These are phyloP conservation scores for Monosporascus sp. DNA, from an alignment of 2,329 filamentous ascomycete species.

Conservation along the genomic window DNA sequence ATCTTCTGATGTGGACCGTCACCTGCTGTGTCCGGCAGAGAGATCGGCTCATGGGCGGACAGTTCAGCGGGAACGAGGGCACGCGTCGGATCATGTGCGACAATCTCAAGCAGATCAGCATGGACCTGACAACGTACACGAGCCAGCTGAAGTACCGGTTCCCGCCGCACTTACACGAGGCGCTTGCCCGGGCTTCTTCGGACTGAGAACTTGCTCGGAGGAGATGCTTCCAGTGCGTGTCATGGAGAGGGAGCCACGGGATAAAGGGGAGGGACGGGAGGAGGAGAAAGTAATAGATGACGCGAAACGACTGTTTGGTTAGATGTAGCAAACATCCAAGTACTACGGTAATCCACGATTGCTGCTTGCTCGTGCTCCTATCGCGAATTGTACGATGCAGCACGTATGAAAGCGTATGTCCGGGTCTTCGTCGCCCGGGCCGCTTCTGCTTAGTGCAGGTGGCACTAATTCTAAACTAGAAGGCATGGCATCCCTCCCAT, in stretches of 20 bases:
- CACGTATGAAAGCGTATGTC: no score
- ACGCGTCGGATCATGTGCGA: conserved; percentile 61
- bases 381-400: no score
- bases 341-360: no score
- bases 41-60: conserved; percentile 61
- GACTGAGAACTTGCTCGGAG: conserved; percentile 37
- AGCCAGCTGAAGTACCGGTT: conserved; percentile 88
- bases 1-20: conserved; percentile 91
- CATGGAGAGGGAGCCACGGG: not conserved
- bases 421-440: no score
- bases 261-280: not conserved
- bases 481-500: no score
- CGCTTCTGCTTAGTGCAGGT: no score
- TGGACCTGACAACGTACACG: conserved; percentile 90
- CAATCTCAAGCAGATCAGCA: conserved; percentile 71
- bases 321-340: no score
- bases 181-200: conserved; percentile 73
- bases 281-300: not conserved
- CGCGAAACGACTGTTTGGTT: not conserved
- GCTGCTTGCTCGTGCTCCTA: no score
- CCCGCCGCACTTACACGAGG: conserved; percentile 82
- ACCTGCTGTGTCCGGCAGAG: conserved; percentile 77
- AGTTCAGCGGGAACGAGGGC: conserved; percentile 69
- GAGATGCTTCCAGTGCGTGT: not conserved
- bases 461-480: no score